Evolutionary conservation across 2,329 filamentous ascomycete species (phyloP), one percentile per base, ranked within the genome.

Genomic region (Ampelomyces quisqualis): DNA sequence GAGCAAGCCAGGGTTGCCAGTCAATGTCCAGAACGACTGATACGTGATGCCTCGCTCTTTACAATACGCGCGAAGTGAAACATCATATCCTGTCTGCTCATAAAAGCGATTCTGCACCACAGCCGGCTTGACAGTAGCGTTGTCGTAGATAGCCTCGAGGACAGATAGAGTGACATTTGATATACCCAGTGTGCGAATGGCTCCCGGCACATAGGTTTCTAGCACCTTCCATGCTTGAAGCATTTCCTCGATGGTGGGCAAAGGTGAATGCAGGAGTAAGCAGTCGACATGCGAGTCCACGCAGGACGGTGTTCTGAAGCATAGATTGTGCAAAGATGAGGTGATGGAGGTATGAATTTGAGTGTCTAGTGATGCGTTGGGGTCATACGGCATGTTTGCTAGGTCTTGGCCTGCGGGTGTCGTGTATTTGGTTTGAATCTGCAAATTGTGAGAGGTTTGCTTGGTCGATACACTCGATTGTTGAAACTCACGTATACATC

Each of bases 401-500:
- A 67, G 57, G 57, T 84, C 79, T 62, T 90, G 86, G 17, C 80
- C 82, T 11, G 68, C 67, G 4, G 80, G 65, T 0, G 84, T 76
- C 1, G 85, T 88, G 70, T 85, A 93, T 65, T 91, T 93, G n/a
- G 88, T 90, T 76, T 94, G 88, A 30, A 90, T 74, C 80, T 85
- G 20, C 14, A 15, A 6, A 3, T 4, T 3, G 34, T 42, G 3
- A 47, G 37, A 19, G 19, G 13, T 1, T 2, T 13, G 2, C 13
- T 21, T 18, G 3, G 2, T 17, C 5, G 7, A 6, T 5, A n/a
- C 5, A 11, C 11, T 18, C n/a, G 4, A 7, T 1, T 7, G 3
- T 11, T 10, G 11, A n/a, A 33, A 57, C 77, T 56, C 60, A 87
- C 80, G 61, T 83, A 88, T 32, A 91, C 56, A 22, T 85, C 79